Evolutionary conservation across 495 filamentous ascomycete genomes (phyloP).

Genomic region (Annulohypoxylon bovei): DNA sequence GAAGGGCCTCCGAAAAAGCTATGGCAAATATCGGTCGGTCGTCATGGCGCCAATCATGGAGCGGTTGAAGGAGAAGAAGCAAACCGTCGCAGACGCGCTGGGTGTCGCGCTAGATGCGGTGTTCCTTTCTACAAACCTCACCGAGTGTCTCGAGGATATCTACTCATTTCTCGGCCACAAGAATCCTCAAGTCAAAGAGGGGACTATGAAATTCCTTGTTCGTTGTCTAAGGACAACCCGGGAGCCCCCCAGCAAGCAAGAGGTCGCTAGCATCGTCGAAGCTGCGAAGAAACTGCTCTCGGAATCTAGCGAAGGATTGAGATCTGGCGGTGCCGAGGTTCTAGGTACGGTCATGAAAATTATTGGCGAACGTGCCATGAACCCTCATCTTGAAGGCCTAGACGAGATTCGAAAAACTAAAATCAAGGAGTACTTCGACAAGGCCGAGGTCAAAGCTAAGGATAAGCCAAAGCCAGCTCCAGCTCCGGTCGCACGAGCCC

Average conservation of each 20-base stretch:
- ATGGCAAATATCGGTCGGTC: slow-evolving; percentile 79
- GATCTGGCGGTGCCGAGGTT: slow-evolving; percentile 89
- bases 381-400: slow-evolving; percentile 89
- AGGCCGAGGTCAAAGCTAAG: slow-evolving; percentile 94
- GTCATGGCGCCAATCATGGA: slow-evolving; percentile 92
- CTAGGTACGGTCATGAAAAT: slow-evolving; percentile 99
- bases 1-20: slow-evolving; percentile 82
- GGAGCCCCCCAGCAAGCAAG: slow-evolving; percentile 82
- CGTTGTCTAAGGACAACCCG: slow-evolving; percentile 85
- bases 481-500: slow-evolving; percentile 68
- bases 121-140: slow-evolving; percentile 78
- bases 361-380: slow-evolving; percentile 96
- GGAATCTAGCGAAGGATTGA: slow-evolving; percentile 83
- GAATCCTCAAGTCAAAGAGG: slow-evolving; percentile 96
- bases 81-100: slow-evolving; percentile 85
- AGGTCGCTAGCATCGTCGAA: slow-evolving; percentile 86
- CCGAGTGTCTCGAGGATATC: slow-evolving; percentile 89
- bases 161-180: slow-evolving; percentile 88
- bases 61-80: slow-evolving; percentile 96
- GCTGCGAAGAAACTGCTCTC: slow-evolving; percentile 86
- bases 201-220: slow-evolving; percentile 89
- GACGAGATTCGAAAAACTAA: slow-evolving; percentile 97
- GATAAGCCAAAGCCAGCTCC: slow-evolving; percentile 91
- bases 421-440: slow-evolving; percentile 93
- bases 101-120: slow-evolving; percentile 87